Evolutionary conservation across 139 green algal species (phyloP).

Genomic region (Dunaliella primolecta): DNA sequence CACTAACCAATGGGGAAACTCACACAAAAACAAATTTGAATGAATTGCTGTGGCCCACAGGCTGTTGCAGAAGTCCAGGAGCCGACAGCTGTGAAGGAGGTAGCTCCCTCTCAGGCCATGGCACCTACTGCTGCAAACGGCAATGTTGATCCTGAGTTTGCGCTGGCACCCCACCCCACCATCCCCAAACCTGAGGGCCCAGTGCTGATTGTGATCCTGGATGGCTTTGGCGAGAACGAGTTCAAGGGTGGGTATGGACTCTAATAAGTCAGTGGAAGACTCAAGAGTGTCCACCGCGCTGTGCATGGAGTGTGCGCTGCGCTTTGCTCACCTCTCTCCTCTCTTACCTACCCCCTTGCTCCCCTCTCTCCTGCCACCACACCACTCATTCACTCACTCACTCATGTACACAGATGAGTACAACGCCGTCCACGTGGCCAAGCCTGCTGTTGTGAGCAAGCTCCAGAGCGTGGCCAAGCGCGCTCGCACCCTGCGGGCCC

Average conservation of each 20-base stretch:
- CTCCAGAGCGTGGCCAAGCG: slow-evolving; percentile 49
- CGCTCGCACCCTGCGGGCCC: slow-evolving; percentile 70
- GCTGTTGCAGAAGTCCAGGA: too few species aligned
- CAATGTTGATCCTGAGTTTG: too few species aligned
- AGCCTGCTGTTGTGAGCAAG: slow-evolving; percentile 72
- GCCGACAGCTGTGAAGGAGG: too few species aligned
- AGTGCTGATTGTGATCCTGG: slow-evolving; percentile 71
- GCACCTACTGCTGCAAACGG: slow-evolving; percentile 7
- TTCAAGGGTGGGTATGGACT: slow-evolving; percentile 74
- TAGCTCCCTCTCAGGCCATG: too few species aligned
- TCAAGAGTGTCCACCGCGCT: too few species aligned
- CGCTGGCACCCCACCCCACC: slow-evolving; percentile 56
- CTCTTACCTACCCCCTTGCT: background rate
- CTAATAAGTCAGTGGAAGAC: too few species aligned
- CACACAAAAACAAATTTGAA: too few species aligned
- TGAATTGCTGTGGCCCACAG: too few species aligned
- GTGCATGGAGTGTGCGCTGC: slow-evolving; percentile 13
- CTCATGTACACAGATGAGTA: slow-evolving; percentile 54
- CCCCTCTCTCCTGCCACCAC: background rate
- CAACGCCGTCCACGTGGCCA: slow-evolving; percentile 75
- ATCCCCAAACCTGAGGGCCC: slow-evolving; percentile 64
- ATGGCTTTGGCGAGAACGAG: slow-evolving; percentile 81
- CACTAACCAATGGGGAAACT: too few species aligned
- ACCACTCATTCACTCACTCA: background rate
- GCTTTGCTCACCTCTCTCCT: background rate